Evolutionary conservation across 495 filamentous ascomycete genomes (phyloP).

Genomic region (Penicillium mononematosum): DNA sequence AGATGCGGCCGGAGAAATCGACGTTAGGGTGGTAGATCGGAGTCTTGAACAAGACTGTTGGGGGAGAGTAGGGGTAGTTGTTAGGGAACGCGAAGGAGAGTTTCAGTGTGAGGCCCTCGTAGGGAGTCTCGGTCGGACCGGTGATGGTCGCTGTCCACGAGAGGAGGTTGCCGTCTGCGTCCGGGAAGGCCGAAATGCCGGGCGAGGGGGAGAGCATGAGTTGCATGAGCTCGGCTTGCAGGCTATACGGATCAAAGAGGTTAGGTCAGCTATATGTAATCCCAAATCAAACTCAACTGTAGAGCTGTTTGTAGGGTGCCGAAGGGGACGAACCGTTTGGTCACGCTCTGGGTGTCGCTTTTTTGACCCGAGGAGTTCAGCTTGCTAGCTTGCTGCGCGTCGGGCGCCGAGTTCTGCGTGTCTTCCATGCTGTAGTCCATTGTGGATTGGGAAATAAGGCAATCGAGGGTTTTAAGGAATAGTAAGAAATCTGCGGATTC

Average conservation of each 20-base stretch:
- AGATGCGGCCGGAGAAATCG: slow-evolving; percentile 89
- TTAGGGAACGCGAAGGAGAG: slow-evolving; percentile 87
- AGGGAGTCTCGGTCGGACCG: slow-evolving; percentile 88
- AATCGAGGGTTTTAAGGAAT: slow-evolving; percentile 3
- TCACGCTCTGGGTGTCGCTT: slow-evolving; percentile 68
- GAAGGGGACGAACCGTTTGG: slow-evolving; percentile 62
- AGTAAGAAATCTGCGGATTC: slow-evolving; percentile 19
- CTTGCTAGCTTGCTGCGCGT: slow-evolving; percentile 57
- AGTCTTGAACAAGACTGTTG: slow-evolving; percentile 88
- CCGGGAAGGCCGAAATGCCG: slow-evolving; percentile 92
- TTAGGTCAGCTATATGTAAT: slow-evolving; percentile 7
- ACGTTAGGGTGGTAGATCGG: slow-evolving; percentile 95
- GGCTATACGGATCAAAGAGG: slow-evolving; percentile 47
- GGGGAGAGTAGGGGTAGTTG: slow-evolving; percentile 92
- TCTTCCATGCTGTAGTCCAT: slow-evolving; percentile 73
- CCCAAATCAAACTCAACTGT: not conserved
- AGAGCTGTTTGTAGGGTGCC: not conserved
- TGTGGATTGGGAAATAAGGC: slow-evolving; percentile 8
- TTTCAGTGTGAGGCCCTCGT: slow-evolving; percentile 86
- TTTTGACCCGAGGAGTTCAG: slow-evolving; percentile 55
- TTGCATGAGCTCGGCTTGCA: slow-evolving; percentile 97
- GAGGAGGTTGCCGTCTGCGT: slow-evolving; percentile 83
- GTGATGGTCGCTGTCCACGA: slow-evolving; percentile 91
- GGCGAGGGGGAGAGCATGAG: slow-evolving; percentile 93
- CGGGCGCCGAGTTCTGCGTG: slow-evolving; percentile 68